Base-by-base conservation (phyloP, 2,329 filamentous ascomycete genomes). In the Chrysoporthe puriensis region DNA sequence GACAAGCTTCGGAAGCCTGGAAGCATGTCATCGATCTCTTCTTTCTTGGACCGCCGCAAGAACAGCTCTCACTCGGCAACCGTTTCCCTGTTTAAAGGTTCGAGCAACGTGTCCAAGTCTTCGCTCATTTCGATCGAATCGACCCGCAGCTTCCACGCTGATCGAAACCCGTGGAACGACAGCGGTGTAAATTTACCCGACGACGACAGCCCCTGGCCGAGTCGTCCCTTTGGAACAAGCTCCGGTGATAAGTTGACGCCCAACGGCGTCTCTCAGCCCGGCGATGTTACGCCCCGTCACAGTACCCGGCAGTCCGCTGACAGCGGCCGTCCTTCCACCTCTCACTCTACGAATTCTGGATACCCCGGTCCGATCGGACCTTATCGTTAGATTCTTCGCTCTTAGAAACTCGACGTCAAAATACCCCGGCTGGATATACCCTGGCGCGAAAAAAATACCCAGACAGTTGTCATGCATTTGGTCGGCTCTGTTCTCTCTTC, bases 151-250 rank as follows among this genome's bases (percentile, higher is more conserved):
- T 90, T 90, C 79, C 90, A 90, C 71, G 93, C 93, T 73, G 96
- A 97, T 79, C 92, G 94, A 79, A 97, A 97, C 81, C 94, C 94
- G 70, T 98, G 95, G 95, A 97, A 97, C 78, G 95, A 98, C 79
- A 97, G 93, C 76, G 95, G 94, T 74, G 94, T 97, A 77, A 97
- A 97, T 78, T 88, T 97, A 73, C 86, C 92, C 71, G 95, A 97
- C 75, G 93, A 97, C 72, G 94, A 97, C 73, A 87, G 88, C 77
- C 85, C 86, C 50, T 90, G 88, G 88, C 80, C 84, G 63, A 81
- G 81, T 63, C 87, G 88, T 72, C 87, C 88, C 73, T 86, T 90
- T 73, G 86, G 87, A 75, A 91, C 89, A 77, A 88, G 87, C 76
- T 83, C 84, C 74, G 83, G 90, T 77, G 85, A 84, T 76, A 91